Evolutionary conservation across 805 yeast species (phyloP).

Genomic region (Spathaspora gorwiae): DNA sequence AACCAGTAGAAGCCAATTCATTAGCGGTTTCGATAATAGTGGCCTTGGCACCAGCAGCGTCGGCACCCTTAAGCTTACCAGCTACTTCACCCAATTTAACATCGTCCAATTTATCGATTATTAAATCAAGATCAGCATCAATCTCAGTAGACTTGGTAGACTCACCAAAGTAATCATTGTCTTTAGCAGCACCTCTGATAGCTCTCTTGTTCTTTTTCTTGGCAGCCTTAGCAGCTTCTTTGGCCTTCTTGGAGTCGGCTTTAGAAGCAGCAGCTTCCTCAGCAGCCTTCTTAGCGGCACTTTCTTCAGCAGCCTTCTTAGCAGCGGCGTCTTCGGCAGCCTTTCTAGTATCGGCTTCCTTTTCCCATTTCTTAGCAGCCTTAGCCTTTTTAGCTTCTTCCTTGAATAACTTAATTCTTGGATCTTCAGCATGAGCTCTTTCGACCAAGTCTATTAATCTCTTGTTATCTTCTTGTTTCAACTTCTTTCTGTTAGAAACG

Average conservation of each 20-base stretch:
- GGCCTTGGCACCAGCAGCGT: slow-evolving; percentile 56
- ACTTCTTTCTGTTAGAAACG: slow-evolving; percentile 93
- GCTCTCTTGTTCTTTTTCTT: slow-evolving; percentile 96
- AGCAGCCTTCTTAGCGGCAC: slow-evolving; percentile 70
- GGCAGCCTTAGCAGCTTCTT: slow-evolving; percentile 95
- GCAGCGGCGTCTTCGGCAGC: slow-evolving; percentile 91
- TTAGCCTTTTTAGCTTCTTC: slow-evolving; percentile 92
- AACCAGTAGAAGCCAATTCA: slow-evolving; percentile 50
- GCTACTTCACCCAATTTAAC: slow-evolving; percentile 73
- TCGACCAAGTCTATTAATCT: slow-evolving; percentile 82
- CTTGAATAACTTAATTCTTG: slow-evolving; percentile 90
- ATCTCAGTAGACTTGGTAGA: slow-evolving; percentile 61
- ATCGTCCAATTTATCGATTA: slow-evolving; percentile 80
- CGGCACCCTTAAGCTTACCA: slow-evolving; percentile 52
- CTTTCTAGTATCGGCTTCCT: slow-evolving; percentile 94
- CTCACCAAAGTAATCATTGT: slow-evolving; percentile 78
- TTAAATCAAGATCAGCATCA: slow-evolving; percentile 73
- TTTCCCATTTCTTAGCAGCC: slow-evolving; percentile 95
- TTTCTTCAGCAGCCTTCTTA: slow-evolving; percentile 84
- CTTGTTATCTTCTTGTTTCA: slow-evolving; percentile 94
- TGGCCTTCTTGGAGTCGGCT: slow-evolving; percentile 68
- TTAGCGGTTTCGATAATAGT: slow-evolving; percentile 53
- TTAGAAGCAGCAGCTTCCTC: slow-evolving; percentile 61
- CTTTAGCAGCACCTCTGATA: slow-evolving; percentile 79
- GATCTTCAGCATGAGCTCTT: slow-evolving; percentile 86